Percentiles rank a stretch among this genome's conserved stretches.
phyloP scores from a whole-genome alignment of 257 asterid genomes.

The Ajuga chamaepitys region DNA sequence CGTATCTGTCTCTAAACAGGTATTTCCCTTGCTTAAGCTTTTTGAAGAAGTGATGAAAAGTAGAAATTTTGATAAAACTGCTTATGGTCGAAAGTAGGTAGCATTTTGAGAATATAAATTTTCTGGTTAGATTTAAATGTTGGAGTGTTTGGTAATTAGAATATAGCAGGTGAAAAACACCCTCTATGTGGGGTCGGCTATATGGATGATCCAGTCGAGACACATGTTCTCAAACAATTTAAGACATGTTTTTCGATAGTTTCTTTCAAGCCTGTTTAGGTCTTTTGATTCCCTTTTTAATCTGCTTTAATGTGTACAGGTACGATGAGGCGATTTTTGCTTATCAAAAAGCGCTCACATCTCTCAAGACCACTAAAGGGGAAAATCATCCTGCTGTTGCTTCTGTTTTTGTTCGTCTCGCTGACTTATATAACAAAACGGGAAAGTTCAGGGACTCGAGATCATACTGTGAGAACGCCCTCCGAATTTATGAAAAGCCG shows the following conservation, averaged over 20 bases:
- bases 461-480: slow-evolving; percentile 86
- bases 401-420: slow-evolving; percentile 78
- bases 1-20: slow-evolving; percentile 67
- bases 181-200: too few relatives aligned
- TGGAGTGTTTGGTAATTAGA: too few relatives aligned
- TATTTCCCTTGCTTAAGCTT: slow-evolving; percentile 14
- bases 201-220: too few relatives aligned
- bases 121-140: too few relatives aligned
- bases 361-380: slow-evolving; percentile 79
- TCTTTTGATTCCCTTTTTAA: background rate
- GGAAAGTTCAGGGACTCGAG: slow-evolving; percentile 82
- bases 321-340: slow-evolving; percentile 86
- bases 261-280: background rate
- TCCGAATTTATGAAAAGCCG: slow-evolving; percentile 67
- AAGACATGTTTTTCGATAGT: too few relatives aligned
- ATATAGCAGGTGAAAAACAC: too few relatives aligned
- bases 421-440: slow-evolving; percentile 73
- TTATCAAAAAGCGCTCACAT: slow-evolving; percentile 79
- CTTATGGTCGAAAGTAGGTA: too few relatives aligned
- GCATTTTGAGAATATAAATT: too few relatives aligned
- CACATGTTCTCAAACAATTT: too few relatives aligned
- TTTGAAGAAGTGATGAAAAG: too few relatives aligned
- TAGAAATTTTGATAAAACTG: too few relatives aligned
- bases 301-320: slow-evolving; percentile 14
- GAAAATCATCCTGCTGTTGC: slow-evolving; percentile 92